Base-by-base conservation (phyloP, 1,284 basidiomycete species). In the Tylopilus sp. region DNA sequence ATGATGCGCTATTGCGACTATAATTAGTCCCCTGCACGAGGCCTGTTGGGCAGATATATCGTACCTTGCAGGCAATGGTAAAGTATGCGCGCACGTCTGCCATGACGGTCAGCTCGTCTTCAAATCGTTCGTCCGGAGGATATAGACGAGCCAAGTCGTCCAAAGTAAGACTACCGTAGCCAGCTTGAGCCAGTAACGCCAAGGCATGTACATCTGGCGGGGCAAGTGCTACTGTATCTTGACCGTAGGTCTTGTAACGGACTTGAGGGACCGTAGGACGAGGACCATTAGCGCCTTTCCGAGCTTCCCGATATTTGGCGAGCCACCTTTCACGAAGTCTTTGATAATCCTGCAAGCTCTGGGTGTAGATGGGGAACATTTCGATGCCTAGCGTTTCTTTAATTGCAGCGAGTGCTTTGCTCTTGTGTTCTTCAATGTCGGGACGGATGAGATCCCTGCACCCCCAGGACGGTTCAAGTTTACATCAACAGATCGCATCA, bases 1-100 rank as follows among this genome's bases (percentile, higher is more conserved):
- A 87, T 82, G 61, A 87, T 75, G n/a, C 88, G 83, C 89, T 90
- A 51, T 53, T 13, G 64, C 6, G 33, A 53, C 3, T 16, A 16
- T 55, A 19, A 6, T 67, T 8, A 67, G 62, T 36, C 6, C 53
- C 32, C 44, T 22, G 15, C 24, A 32, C 2, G 0, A 8, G 10
- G n/a, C n/a, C n/a, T n/a, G n/a, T 41, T 39, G 6, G 2, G 32
- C 26, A 26, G 16, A 47, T 33, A 29, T 32, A 7, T 2, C 73
- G 33, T 56, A 82, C 86, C 80, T 83, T 84, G 68, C 80, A 81
- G 8, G 85, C 82, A 1, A 86, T 77, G 39, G 85, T 80, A 68
- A 86, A 88, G 67, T 86, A 88, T 5, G 86, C 85, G 6, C 84
- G 82, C 0, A 88, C 86, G 9, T 80, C 80, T 0, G 85, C 81